A percentile compares a stretch with the other conserved stretches of the same genome.
phyloP scores from a whole-genome alignment of 352 stramenopile genomes.

The Globisporangium parvum region DNA sequence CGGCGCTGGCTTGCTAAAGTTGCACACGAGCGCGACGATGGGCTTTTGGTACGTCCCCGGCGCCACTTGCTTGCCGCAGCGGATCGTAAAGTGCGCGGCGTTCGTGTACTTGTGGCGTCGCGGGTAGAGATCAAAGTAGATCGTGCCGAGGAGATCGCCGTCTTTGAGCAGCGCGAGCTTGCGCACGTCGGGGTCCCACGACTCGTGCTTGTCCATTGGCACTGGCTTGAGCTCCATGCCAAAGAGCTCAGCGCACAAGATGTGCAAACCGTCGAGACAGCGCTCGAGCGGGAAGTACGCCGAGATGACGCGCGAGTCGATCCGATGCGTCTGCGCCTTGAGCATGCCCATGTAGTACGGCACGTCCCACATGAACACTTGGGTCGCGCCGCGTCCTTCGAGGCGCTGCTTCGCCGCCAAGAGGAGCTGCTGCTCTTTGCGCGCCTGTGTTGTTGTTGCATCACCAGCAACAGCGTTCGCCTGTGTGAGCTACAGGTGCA shows the following conservation, averaged over 20 bases:
- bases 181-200: conserved; percentile 83
- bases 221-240: conserved; percentile 83
- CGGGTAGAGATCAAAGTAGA: conserved; percentile 96
- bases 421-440: conserved; percentile 50
- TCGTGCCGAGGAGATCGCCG: conserved; percentile 72
- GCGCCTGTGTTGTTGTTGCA: conserved; percentile 24
- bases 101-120: conserved; percentile 83
- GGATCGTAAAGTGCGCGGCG: conserved; percentile 95
- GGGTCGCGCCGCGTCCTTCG: conserved; percentile 31
- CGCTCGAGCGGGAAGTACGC: conserved; percentile 90
- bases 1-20: conserved; percentile 79
- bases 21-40: conserved; percentile 91
- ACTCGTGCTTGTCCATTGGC: conserved; percentile 73
- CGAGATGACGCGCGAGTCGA: conserved; percentile 76
- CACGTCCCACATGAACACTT: conserved; percentile 92
- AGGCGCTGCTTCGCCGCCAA: conserved; percentile 54
- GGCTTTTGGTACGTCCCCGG: conserved; percentile 88
- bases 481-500: not conserved
- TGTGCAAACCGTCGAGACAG: conserved; percentile 87
- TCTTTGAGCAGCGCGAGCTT: conserved; percentile 87
- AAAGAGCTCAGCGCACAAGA: conserved; percentile 89
- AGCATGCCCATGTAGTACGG: conserved; percentile 91
- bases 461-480: not conserved
- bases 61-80: conserved; percentile 80
- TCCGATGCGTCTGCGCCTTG: conserved; percentile 62